Base-by-base conservation (phyloP, 2,329 filamentous ascomycete species). In the Diaporthe ampelina region DNA sequence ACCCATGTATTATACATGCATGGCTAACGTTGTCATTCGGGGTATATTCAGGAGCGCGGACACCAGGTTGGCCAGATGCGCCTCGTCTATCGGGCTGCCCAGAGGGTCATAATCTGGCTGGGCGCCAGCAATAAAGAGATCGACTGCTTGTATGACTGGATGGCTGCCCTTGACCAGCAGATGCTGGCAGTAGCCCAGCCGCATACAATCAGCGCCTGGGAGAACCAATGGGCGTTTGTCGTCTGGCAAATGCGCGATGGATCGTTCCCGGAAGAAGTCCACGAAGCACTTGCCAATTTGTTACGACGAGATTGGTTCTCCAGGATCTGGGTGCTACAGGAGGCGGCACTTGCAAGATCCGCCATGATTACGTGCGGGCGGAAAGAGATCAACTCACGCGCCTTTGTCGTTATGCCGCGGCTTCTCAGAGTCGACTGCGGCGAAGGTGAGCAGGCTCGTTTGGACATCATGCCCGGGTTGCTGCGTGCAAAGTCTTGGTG, bases 51-150 rank as follows among this genome's bases (percentile, higher is more conserved):
- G 59, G 59, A 65, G 26, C 26, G 59, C 13, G 59, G 59, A 4
- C 59, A 65, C n/a, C 59, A 65, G 26, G 59, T 65, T 11, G 10
- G 43, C 10, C 59, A 65, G 10, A 65, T 65, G 59, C 40, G 43
- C 9, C 40, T 48, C 0, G 10, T 65, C 6, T 65, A 65, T 32
- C 3, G n/a, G 4, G 15, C 13, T 48, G 59, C 59, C 0, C 10
- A 48, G 9, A 65, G 4, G 10, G 40, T 48, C 10, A 65, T 65
- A 8, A 4, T 65, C 17, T 65, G 59, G 59, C 9, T 65, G 7
- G 59, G 59, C 1, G 1, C 26, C 3, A 65, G 59, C 10, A 9
- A 17, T 2, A 0, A 0, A 10, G 0, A 65, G 0, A 48, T 65
- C 26, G 59, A 65, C 17, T n/a, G 5, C 2, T 29, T 65, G 0